Evolutionary conservation across 768 basidiomycete species (phyloP).

Genomic region (Rhodocollybia butyracea): DNA sequence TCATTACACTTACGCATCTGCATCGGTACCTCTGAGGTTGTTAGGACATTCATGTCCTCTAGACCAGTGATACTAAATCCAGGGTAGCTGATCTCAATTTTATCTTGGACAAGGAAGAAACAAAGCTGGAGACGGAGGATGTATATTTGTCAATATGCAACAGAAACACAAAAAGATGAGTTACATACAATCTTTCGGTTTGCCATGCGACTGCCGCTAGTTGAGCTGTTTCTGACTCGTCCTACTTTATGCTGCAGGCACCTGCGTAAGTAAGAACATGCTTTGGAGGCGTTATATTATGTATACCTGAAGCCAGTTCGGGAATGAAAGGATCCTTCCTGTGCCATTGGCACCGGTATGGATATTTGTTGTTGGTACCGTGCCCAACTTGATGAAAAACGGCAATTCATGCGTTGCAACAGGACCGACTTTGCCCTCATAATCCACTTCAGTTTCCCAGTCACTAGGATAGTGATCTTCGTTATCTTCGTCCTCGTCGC

Average conservation of each 20-base stretch:
- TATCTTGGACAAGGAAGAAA: neutral
- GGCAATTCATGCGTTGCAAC: neutral
- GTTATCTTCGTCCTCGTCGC: neutral
- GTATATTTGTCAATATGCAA: no score
- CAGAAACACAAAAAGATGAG: neutral
- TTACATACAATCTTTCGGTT: neutral
- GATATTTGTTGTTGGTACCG: neutral
- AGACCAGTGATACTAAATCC: neutral
- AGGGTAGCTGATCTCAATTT: neutral
- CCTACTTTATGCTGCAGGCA: neutral
- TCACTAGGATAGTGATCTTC: neutral
- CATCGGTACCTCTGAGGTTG: conserved; percentile 2
- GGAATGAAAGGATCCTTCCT: conserved; percentile 4
- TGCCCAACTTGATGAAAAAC: neutral
- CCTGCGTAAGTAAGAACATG: neutral
- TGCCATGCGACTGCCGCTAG: neutral
- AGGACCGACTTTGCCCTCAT: neutral
- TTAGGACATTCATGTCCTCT: neutral
- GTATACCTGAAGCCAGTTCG: conserved; percentile 7
- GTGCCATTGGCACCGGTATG: neutral
- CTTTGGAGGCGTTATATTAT: neutral
- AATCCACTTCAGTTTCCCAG: neutral
- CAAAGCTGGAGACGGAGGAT: neutral
- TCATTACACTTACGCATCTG: neutral
- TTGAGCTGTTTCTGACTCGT: neutral